A percentile compares a stretch with the other conserved stretches of the same genome.
Evolutionary conservation across 2,329 filamentous ascomycete species (phyloP).

Genomic region (Sarocladiaceae sp.): DNA sequence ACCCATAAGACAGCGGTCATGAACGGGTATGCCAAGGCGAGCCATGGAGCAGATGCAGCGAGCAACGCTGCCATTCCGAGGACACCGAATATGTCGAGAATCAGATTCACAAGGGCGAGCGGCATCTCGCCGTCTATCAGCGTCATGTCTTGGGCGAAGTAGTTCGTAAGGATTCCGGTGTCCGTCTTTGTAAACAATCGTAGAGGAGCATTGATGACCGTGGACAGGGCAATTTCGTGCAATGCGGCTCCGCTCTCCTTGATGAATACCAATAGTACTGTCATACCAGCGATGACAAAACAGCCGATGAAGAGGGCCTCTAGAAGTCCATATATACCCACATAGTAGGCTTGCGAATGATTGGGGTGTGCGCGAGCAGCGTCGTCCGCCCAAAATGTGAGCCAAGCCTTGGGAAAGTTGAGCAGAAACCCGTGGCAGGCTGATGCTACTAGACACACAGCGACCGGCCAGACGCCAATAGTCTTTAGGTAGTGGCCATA

Average conservation of each 20-base stretch:
- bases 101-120: conserved; percentile 23
- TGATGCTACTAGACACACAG: not conserved
- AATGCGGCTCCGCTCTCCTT: conserved; percentile 25
- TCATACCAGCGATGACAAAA: conserved; percentile 13
- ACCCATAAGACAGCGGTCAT: conserved; percentile 13
- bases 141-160: conserved; percentile 41
- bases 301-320: conserved; percentile 15
- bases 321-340: conserved; percentile 26
- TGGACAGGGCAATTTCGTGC: conserved; percentile 27
- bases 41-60: conserved; percentile 15
- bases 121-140: conserved; percentile 37
- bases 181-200: conserved; percentile 38
- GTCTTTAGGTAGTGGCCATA: not conserved
- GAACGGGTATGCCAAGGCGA: conserved; percentile 15
- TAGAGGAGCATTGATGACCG: conserved; percentile 33
- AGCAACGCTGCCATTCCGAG: conserved; percentile 19
- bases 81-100: not conserved
- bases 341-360: conserved; percentile 19
- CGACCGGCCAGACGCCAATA: not conserved
- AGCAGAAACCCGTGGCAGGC: conserved; percentile 18
- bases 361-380: conserved; percentile 11
- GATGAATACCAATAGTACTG: conserved; percentile 20
- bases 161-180: conserved; percentile 34
- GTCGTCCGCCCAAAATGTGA: conserved; percentile 37
- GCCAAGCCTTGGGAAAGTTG: conserved; percentile 30